Percentiles rank a stretch among this genome's conserved stretches.
These are phyloP conservation scores for Auricularia auricula-judae DNA, from an alignment of 768 basidiomycete species.

Conservation along the genomic window DNA sequence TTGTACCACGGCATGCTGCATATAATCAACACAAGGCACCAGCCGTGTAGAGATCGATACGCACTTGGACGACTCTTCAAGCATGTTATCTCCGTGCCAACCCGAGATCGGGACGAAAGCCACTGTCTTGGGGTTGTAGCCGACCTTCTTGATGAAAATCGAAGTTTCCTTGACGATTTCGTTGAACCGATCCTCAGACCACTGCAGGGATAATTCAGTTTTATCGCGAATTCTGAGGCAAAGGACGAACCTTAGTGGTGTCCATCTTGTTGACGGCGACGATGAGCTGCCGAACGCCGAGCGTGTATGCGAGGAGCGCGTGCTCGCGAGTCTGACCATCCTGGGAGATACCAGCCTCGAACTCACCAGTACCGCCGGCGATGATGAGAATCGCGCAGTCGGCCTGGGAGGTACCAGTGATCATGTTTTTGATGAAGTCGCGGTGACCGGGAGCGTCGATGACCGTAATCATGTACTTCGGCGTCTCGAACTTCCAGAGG, in stretches of 20 bases:
- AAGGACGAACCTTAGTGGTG: constrained; percentile 90
- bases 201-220: constrained; percentile 34
- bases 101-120: constrained; percentile 99
- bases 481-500: constrained; percentile 99
- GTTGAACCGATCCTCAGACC: constrained; percentile 99
- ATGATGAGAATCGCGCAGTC: constrained; percentile 99
- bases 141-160: constrained; percentile 98
- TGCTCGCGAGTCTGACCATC: constrained; percentile 99
- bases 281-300: constrained; percentile 99
- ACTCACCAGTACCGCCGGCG: constrained; percentile 98
- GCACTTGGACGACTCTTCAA: constrained; percentile 94
- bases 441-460: constrained; percentile 99
- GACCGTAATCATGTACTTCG: constrained; percentile 90
- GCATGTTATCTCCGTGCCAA: constrained; percentile 99
- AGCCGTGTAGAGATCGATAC: constrained; percentile 17
- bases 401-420: constrained; percentile 99
- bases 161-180: constrained; percentile 99
- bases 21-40: constrained; percentile 8
- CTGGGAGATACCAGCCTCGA: constrained; percentile 99
- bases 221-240: no score
- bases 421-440: constrained; percentile 99
- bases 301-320: constrained; percentile 98
- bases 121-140: constrained; percentile 98
- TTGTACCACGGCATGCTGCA: constrained; percentile 98
- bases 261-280: constrained; percentile 99